phyloP scores from a whole-genome alignment of 83 land plant species.

The Thuja plicata region DNA sequence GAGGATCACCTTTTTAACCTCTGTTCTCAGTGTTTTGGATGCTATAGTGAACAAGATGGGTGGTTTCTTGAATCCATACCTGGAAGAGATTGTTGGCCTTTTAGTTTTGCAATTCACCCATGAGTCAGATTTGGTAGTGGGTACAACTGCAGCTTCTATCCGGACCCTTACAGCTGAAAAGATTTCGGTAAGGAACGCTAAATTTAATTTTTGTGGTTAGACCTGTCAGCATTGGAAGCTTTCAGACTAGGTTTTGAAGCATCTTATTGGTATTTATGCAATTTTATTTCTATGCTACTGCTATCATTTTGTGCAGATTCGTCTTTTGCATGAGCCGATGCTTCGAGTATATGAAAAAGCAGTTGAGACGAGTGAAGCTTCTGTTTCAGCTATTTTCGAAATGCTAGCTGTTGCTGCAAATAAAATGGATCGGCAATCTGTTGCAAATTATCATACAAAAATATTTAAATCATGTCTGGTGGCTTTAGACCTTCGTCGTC shows the following conservation, averaged over 20 bases:
- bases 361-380: conserved; percentile 51
- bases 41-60: conserved; percentile 70
- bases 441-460: conserved; percentile 53
- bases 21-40: conserved; percentile 57
- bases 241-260: not conserved
- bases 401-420: conserved; percentile 54
- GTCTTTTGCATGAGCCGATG: conserved; percentile 71
- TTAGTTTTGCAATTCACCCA: conserved; percentile 46
- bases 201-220: not conserved
- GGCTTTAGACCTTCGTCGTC: conserved; percentile 81
- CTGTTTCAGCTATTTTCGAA: conserved; percentile 49
- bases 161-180: conserved; percentile 55
- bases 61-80: conserved; percentile 81
- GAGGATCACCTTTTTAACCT: conserved; percentile 22
- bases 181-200: conserved; percentile 56
- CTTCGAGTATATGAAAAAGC: conserved; percentile 52
- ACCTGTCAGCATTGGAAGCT: not conserved
- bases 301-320: conserved; percentile 53
- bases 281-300: not conserved
- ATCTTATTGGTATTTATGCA: not conserved
- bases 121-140: conserved; percentile 32
- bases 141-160: conserved; percentile 40
- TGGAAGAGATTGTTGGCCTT: conserved; percentile 58
- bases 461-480: conserved; percentile 63
- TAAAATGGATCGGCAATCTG: conserved; percentile 75